Evolutionary conservation across 1,139 yeast species (phyloP).

Genomic region (Yamadazyma buinensis): DNA sequence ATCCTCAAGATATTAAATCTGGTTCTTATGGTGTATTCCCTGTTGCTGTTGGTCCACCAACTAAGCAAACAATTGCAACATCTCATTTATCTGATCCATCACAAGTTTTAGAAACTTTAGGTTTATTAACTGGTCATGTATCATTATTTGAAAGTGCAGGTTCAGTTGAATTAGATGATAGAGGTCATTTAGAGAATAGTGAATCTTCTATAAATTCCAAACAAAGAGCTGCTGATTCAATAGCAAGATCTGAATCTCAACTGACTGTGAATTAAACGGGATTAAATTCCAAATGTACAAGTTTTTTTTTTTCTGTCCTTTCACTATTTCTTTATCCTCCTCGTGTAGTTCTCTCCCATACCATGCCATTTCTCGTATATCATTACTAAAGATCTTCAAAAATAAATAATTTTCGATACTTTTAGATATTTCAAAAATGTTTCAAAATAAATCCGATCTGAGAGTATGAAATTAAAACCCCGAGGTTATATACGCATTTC

Average conservation of each 20-base stretch:
- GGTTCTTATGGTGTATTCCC: slow-evolving; percentile 72
- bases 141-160: slow-evolving; percentile 76
- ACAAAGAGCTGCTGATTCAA: slow-evolving; percentile 25
- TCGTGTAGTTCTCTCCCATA: no score
- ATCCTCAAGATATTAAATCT: slow-evolving; percentile 36
- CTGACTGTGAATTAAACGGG: no score
- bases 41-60: slow-evolving; percentile 93
- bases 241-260: background rate
- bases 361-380: no score
- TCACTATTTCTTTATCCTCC: no score
- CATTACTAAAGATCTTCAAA: no score
- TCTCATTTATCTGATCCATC: slow-evolving; percentile 85
- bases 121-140: slow-evolving; percentile 71
- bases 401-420: no score
- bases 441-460: no score
- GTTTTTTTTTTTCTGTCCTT: no score
- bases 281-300: no score
- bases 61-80: slow-evolving; percentile 82
- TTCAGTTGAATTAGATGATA: slow-evolving; percentile 65
- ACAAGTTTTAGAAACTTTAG: slow-evolving; percentile 82
- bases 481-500: no score
- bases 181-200: slow-evolving; percentile 60
- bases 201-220: slow-evolving; percentile 43
- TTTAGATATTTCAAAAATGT: no score
- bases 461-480: no score